A percentile compares a stretch with the other conserved stretches of the same genome.
phyloP scores from a whole-genome alignment of 148 eudicot genomes.

The Salicornia ramosissima region DNA sequence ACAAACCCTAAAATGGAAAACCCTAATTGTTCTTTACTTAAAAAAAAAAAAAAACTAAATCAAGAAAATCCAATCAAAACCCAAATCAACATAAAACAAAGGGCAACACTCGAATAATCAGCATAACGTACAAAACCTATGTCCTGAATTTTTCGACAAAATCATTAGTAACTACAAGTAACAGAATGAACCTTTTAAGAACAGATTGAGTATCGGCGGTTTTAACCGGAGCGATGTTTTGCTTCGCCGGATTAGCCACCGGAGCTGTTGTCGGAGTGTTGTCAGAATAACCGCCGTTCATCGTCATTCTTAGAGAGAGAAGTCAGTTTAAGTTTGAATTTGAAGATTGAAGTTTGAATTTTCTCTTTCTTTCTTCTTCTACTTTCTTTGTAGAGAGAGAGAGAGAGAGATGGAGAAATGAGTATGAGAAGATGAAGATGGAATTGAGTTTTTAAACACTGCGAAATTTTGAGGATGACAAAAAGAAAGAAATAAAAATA shows the following conservation, averaged over 20 bases:
- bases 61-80: slow-evolving; percentile 10
- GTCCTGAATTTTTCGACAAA: not conserved
- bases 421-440: not conserved
- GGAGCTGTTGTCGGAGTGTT: slow-evolving; percentile 40
- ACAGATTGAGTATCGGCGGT: slow-evolving; percentile 79
- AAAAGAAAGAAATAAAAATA: not conserved
- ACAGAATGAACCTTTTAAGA: slow-evolving; percentile 53
- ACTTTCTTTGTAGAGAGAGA: not conserved
- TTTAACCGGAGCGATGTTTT: slow-evolving; percentile 39
- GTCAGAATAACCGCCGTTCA: slow-evolving; percentile 38
- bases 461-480: not conserved
- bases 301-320: slow-evolving; percentile 32
- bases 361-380: slow-evolving; percentile 20
- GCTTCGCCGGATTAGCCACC: slow-evolving; percentile 38
- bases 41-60: not conserved
- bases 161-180: not conserved
- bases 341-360: not conserved
- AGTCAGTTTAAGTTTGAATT: slow-evolving; percentile 4
- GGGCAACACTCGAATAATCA: not conserved
- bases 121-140: not conserved
- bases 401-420: not conserved
- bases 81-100: slow-evolving; percentile 13
- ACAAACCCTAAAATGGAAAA: slow-evolving; percentile 4
- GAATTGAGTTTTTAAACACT: slow-evolving; percentile 9
- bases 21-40: slow-evolving; percentile 15